phyloP scores from a whole-genome alignment of 176 grass and related monocot genomes.

The Thinopyrum elongatum region DNA sequence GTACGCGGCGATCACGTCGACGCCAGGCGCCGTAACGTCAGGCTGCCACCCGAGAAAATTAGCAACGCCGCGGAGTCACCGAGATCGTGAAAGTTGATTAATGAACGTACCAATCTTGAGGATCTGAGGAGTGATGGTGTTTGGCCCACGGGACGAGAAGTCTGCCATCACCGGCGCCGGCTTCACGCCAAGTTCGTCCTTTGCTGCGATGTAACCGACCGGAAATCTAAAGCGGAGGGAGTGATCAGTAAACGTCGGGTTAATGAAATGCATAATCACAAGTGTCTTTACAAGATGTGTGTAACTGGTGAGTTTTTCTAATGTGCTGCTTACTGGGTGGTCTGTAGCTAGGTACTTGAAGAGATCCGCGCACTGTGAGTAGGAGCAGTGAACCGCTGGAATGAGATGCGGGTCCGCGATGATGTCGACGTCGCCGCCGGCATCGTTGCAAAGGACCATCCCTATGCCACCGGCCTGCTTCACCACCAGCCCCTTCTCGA shows the following conservation, averaged over 20 bases:
- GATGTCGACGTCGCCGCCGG: constrained; percentile 3
- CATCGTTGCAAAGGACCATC: constrained; percentile 64
- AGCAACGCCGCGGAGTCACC: background rate
- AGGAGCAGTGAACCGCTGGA: constrained; percentile 56
- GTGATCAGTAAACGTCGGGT: too few relatives aligned
- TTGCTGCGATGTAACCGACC: constrained; percentile 39
- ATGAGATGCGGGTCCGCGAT: constrained; percentile 50
- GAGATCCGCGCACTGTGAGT: constrained; percentile 31
- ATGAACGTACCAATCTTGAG: background rate
- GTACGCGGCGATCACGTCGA: constrained; percentile 57
- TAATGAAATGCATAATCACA: background rate
- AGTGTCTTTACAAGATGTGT: background rate
- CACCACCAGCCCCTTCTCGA: constrained; percentile 50
- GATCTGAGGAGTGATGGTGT: constrained; percentile 36
- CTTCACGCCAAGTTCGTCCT: constrained; percentile 38
- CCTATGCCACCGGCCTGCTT: constrained; percentile 54
- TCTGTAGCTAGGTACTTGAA: constrained; percentile 32
- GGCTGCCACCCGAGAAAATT: constrained; percentile 33
- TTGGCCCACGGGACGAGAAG: constrained; percentile 72
- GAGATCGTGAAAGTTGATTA: too few relatives aligned
- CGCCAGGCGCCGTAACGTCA: constrained; percentile 66
- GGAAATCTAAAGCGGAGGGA: constrained; percentile 1
- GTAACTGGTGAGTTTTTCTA: too few relatives aligned
- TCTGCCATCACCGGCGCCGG: constrained; percentile 58
- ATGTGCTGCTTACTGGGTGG: constrained; percentile 25